These are phyloP conservation scores for Hyaloscypha variabilis DNA, from an alignment of 495 filamentous ascomycete genomes.

Conservation along the genomic window DNA sequence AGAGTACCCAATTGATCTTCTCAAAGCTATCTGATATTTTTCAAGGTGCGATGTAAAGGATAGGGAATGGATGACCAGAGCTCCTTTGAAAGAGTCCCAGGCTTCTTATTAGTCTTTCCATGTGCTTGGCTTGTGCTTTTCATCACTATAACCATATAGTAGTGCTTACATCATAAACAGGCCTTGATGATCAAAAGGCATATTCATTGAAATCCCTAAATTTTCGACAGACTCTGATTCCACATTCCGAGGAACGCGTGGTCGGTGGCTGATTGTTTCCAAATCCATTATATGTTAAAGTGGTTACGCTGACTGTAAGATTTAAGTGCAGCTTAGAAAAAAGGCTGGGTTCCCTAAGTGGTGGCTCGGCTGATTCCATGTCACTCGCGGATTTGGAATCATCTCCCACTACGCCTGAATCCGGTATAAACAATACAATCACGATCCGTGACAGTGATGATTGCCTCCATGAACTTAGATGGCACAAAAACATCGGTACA, in stretches of 20 bases:
- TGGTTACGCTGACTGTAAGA: not conserved
- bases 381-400: not conserved
- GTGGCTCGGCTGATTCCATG: not conserved
- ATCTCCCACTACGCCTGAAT: not conserved
- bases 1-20: not conserved
- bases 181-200: not conserved
- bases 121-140: not conserved
- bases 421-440: not conserved
- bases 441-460: no score
- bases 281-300: not conserved
- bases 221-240: not conserved
- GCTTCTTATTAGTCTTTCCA: not conserved
- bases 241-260: not conserved
- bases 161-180: not conserved
- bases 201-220: not conserved
- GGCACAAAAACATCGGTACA: no score
- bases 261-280: not conserved
- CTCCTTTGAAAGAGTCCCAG: not conserved
- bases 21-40: not conserved
- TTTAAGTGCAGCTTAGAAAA: not conserved
- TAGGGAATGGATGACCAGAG: not conserved
- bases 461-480: no score
- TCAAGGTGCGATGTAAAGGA: not conserved
- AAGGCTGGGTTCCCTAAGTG: not conserved
- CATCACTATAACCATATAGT: not conserved